Percentiles rank a stretch among this genome's conserved stretches.
These are phyloP conservation scores for Sporothrix variecibatus DNA, from an alignment of 2,329 filamentous ascomycete species.

Conservation along the genomic window DNA sequence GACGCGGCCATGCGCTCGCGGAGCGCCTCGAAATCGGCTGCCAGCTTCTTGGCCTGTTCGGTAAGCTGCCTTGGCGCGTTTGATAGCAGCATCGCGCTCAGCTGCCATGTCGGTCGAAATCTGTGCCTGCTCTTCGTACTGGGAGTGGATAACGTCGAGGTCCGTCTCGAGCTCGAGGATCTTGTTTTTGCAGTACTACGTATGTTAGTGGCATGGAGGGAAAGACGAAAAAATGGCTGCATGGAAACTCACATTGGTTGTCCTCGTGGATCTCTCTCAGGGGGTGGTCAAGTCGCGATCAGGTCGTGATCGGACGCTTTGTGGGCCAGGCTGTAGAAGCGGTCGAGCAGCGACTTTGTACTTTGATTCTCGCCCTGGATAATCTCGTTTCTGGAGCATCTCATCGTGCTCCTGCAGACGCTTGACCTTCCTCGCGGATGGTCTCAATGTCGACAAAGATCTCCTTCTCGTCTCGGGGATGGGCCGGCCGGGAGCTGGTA, in stretches of 20 bases:
- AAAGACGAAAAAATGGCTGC: background rate
- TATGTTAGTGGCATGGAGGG: background rate
- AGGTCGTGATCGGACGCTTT: conserved; percentile 26
- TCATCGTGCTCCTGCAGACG: conserved; percentile 33
- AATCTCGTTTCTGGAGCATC: conserved; percentile 34
- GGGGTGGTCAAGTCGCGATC: conserved; percentile 22
- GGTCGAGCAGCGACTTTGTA: conserved; percentile 30
- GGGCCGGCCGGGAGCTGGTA: conserved; percentile 27
- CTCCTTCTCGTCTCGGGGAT: conserved; percentile 32
- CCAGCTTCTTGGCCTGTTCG: conserved; percentile 22
- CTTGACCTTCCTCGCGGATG: conserved; percentile 39
- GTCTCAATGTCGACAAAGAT: conserved; percentile 40
- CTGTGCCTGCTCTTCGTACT: conserved; percentile 26
- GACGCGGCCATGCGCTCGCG: conserved; percentile 24
- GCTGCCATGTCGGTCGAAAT: conserved; percentile 1
- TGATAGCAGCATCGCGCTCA: conserved; percentile 27
- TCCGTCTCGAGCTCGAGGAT: conserved; percentile 29
- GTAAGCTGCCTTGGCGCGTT: conserved; percentile 9
- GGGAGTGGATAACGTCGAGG: conserved; percentile 26
- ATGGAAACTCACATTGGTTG: conserved; percentile 25
- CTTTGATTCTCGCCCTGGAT: conserved; percentile 31
- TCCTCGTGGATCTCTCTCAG: conserved; percentile 26
- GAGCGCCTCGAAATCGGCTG: conserved; percentile 25
- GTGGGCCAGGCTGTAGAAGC: conserved; percentile 27
- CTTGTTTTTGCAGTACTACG: conserved; percentile 24